phyloP scores from a whole-genome alignment of 208 protist genomes.

The Entamoeba invadens region DNA sequence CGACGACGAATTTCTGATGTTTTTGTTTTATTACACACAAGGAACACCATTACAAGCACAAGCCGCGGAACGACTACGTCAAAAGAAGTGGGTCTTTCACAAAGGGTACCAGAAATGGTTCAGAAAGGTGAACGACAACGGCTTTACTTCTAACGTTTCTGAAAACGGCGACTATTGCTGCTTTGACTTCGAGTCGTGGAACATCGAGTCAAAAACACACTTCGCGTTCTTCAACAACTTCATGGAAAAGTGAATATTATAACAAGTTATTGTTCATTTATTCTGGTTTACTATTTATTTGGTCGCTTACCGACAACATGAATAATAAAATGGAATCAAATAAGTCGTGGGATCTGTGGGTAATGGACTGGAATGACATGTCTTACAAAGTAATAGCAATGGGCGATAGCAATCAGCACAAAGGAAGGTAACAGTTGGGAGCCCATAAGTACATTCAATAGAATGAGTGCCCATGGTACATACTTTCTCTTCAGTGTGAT shows the following conservation, averaged over 20 bases:
- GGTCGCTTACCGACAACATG: too few relatives aligned
- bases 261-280: too few relatives aligned
- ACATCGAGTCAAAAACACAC: neutral
- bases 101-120: neutral
- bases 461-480: neutral
- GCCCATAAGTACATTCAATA: neutral
- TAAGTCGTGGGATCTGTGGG: neutral
- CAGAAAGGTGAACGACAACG: neutral
- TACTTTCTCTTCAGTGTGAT: neutral
- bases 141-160: neutral
- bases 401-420: neutral
- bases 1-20: conserved; percentile 6
- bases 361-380: neutral
- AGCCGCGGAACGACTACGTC: neutral
- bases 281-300: too few relatives aligned
- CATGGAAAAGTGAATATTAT: neutral
- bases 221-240: neutral
- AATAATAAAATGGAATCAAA: neutral
- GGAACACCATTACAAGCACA: neutral
- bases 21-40: neutral
- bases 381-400: neutral
- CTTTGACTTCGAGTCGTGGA: conserved; percentile 5
- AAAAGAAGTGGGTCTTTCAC: conserved; percentile 6
- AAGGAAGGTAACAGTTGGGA: neutral
- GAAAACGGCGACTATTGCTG: conserved; percentile 1